phyloP scores from a whole-genome alignment of 2,329 filamentous ascomycete genomes.

The Microsporum audouinii region DNA sequence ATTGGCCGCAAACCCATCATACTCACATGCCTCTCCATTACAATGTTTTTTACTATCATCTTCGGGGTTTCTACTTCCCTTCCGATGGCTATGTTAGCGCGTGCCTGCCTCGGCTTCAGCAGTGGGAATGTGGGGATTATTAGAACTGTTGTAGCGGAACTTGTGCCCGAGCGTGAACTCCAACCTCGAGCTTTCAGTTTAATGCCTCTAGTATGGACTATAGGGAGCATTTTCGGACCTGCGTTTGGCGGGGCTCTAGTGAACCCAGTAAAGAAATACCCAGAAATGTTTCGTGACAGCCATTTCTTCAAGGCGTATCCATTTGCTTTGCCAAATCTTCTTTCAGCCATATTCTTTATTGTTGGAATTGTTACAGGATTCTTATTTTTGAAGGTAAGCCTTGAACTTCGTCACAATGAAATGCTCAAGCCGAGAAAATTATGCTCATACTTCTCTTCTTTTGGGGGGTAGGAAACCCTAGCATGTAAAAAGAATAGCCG shows the following conservation, averaged over 20 bases:
- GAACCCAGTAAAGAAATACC: slow-evolving; percentile 64
- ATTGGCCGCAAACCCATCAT: slow-evolving; percentile 77
- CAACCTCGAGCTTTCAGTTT: slow-evolving; percentile 83
- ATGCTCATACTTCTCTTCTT: background rate
- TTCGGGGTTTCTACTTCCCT: slow-evolving; percentile 77
- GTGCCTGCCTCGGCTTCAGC: slow-evolving; percentile 67
- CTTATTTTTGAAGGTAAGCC: slow-evolving; percentile 59
- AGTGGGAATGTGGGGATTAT: slow-evolving; percentile 96
- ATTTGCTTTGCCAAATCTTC: slow-evolving; percentile 72
- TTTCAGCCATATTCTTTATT: slow-evolving; percentile 64
- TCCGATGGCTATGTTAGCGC: slow-evolving; percentile 64
- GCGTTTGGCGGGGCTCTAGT: slow-evolving; percentile 79
- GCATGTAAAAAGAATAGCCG: slow-evolving; percentile 54
- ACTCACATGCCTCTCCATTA: slow-evolving; percentile 59
- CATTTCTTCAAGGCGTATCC: slow-evolving; percentile 64
- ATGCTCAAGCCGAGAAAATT: background rate
- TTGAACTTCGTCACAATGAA: background rate
- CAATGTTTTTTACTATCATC: slow-evolving; percentile 67
- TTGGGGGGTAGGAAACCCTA: slow-evolving; percentile 56
- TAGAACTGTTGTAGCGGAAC: slow-evolving; percentile 80
- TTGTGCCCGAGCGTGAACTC: slow-evolving; percentile 75
- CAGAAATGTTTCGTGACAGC: slow-evolving; percentile 54
- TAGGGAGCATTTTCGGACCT: slow-evolving; percentile 80
- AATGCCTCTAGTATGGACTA: slow-evolving; percentile 83
- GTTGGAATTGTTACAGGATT: slow-evolving; percentile 61